Base-by-base conservation (phyloP, 2,329 filamentous ascomycete species). In the Penicillium fuscoglaucum region DNA sequence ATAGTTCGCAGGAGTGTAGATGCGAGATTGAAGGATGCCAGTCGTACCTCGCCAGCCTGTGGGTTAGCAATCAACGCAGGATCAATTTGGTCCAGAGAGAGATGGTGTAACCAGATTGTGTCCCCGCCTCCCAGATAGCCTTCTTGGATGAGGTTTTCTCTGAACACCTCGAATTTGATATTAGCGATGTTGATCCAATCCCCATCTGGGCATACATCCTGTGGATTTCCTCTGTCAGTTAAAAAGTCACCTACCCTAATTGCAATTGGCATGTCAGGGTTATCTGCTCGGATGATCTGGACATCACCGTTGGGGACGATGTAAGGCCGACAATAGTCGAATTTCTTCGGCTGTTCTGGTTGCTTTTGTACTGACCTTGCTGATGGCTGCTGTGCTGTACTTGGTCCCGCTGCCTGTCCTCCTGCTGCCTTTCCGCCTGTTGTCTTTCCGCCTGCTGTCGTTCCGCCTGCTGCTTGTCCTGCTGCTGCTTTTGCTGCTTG, bases 161-260 rank as follows among this genome's bases (percentile, higher is more conserved):
- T 52, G 8, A 52, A 33, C 1, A 8, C 2, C 2, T 52, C 49
- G 15, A 52, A 44, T 21, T 29, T 3, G 13, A 52, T 43, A 17
- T 31, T 43, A 7, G 49, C 26, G 39, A 52, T 52, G n/a, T 52
- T 52, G 26, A 52, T 24, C 49, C 49, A 44, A 17, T 52, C 49
- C 6, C 49, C 49, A 17, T 52, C 19, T 0, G 37, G 37, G 19
- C 24, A 33, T 24, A 43, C 4, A n/a, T 52, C 8, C 6, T 24
- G 13, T 9, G 28, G 37, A 15, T 52, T n/a, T 28, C 2, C 26
- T 52, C 5, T 43, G 6, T 52, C 28, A 24, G 6, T 31, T 24
- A 52, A 24, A 10, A 52, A 9, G 19, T 52, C 49, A 24, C 26
- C 21, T 4, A 52, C 3, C 12, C 49, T 43, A 24, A 52, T 43